These are phyloP conservation scores for Rhizopus arrhizus DNA, from an alignment of 371 early-diverging fungal species.

Conservation along the genomic window DNA sequence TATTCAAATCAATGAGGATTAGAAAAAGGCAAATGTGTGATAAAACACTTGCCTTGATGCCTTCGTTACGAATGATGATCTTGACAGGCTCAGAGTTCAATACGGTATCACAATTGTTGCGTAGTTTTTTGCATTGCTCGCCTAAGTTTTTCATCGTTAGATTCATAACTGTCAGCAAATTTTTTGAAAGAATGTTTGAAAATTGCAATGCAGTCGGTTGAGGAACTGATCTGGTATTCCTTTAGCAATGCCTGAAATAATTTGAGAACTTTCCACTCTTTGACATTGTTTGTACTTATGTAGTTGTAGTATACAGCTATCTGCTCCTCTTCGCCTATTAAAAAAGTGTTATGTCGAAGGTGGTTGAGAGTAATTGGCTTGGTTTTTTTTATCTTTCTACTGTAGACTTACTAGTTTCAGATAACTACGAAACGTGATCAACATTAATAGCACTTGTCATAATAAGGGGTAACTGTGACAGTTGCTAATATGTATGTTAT, in stretches of 20 bases:
- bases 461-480: no score
- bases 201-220: slow-evolving; percentile 10
- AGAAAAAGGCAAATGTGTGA: slow-evolving; percentile 6
- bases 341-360: slow-evolving; percentile 4
- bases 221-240: slow-evolving; percentile 2
- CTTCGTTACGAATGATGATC: background rate
- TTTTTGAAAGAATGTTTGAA: slow-evolving; percentile 14
- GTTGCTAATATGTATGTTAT: no score
- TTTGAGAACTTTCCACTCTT: slow-evolving; percentile 15
- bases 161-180: slow-evolving; percentile 9
- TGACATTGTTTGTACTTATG: slow-evolving; percentile 15
- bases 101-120: background rate
- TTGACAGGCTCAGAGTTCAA: slow-evolving; percentile 2
- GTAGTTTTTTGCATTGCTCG: slow-evolving; percentile 10
- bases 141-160: slow-evolving; percentile 7
- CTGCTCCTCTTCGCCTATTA: slow-evolving; percentile 17
- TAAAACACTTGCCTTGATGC: slow-evolving; percentile 1
- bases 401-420: slow-evolving; percentile 21
- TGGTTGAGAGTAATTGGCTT: no score
- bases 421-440: background rate
- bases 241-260: slow-evolving; percentile 14
- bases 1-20: slow-evolving; percentile 2
- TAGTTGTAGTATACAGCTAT: slow-evolving; percentile 16
- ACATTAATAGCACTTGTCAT: no score
- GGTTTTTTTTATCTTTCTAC: slow-evolving; percentile 6